Percentiles rank a stretch among this genome's conserved stretches.
These are phyloP conservation scores for Pseudocercospora crystallina DNA, from an alignment of 2,329 filamentous ascomycete species.

Conservation along the genomic window DNA sequence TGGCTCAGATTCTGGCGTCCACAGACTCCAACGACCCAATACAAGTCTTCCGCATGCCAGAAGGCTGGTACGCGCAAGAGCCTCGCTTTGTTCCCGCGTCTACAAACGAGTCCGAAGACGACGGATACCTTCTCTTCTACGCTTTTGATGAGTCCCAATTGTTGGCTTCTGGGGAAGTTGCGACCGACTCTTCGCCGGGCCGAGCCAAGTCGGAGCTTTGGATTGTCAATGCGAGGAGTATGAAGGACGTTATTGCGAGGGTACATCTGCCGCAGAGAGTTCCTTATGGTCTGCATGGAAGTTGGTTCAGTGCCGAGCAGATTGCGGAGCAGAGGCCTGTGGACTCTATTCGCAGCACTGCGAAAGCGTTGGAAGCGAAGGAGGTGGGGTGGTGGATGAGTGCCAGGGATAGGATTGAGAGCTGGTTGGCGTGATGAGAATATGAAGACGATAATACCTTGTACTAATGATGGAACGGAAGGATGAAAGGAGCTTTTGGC, in stretches of 20 bases:
- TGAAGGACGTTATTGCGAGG: slow-evolving; percentile 60
- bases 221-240: slow-evolving; percentile 64
- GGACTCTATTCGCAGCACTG: slow-evolving; percentile 33
- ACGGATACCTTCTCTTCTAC: slow-evolving; percentile 67
- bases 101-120: slow-evolving; percentile 54
- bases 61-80: slow-evolving; percentile 65
- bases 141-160: slow-evolving; percentile 69
- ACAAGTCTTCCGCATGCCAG: slow-evolving; percentile 61
- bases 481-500: no score
- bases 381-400: slow-evolving; percentile 33
- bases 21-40: slow-evolving; percentile 49
- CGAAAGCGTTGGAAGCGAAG: slow-evolving; percentile 22
- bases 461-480: no score
- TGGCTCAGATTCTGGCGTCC: slow-evolving; percentile 53
- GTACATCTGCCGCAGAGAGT: slow-evolving; percentile 65
- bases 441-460: no score
- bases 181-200: slow-evolving; percentile 25
- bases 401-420: slow-evolving; percentile 31
- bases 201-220: slow-evolving; percentile 61
- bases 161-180: slow-evolving; percentile 28
- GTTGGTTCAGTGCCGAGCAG: slow-evolving; percentile 59
- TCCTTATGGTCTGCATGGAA: slow-evolving; percentile 67
- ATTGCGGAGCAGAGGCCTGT: slow-evolving; percentile 50
- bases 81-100: slow-evolving; percentile 59
- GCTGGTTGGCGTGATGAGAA: slow-evolving; percentile 26